phyloP scores from a whole-genome alignment of 148 eudicot genomes.

The Diospyros kaki region DNA sequence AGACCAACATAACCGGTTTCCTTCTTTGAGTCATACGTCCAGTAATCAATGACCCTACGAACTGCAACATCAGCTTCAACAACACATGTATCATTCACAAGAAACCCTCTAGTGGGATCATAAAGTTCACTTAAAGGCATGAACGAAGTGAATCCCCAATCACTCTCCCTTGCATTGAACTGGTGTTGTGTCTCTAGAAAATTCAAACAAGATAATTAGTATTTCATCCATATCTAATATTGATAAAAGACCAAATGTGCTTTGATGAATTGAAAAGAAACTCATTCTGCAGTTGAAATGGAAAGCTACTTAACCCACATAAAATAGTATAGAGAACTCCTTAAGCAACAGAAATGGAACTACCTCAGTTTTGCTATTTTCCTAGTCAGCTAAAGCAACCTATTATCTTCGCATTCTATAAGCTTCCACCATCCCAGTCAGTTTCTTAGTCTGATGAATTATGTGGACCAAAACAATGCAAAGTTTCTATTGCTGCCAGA shows the following conservation, averaged over 20 bases:
- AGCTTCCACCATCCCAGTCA: background rate
- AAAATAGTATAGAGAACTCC: background rate
- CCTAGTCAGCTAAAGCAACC: background rate
- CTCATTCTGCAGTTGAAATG: no score
- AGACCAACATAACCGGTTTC: slow-evolving; percentile 95
- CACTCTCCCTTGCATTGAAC: slow-evolving; percentile 79
- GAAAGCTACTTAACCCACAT: no score
- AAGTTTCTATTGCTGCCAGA: no score
- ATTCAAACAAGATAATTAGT: background rate
- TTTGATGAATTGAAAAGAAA: background rate
- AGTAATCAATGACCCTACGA: slow-evolving; percentile 62
- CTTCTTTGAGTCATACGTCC: slow-evolving; percentile 89
- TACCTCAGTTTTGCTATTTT: background rate
- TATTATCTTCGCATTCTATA: background rate
- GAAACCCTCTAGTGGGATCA: slow-evolving; percentile 69
- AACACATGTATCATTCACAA: slow-evolving; percentile 64
- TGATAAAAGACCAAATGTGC: background rate
- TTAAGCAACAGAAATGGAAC: background rate
- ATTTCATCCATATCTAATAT: background rate
- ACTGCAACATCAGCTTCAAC: slow-evolving; percentile 92
- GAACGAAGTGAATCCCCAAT: slow-evolving; percentile 94
- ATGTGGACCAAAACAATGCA: background rate
- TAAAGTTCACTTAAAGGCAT: slow-evolving; percentile 81
- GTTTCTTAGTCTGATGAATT: background rate
- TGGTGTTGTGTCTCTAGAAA: slow-evolving; percentile 86